These are phyloP conservation scores for Tetragonia tetragonoides DNA, from an alignment of 148 eudicot species.

Conservation along the genomic window DNA sequence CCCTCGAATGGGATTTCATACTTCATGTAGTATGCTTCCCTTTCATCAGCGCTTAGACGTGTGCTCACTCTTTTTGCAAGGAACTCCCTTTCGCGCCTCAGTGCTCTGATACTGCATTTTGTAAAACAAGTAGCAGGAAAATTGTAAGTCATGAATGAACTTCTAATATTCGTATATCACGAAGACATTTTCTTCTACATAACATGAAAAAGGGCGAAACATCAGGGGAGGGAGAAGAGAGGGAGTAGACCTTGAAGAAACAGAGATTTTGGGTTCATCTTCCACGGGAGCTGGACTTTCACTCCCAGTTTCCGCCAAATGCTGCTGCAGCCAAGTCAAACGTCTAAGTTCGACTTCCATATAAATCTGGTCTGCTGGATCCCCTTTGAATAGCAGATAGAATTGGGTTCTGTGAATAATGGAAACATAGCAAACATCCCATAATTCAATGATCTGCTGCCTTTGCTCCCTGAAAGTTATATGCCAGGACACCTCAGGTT, in stretches of 20 bases:
- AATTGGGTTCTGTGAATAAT: slow-evolving; percentile 89
- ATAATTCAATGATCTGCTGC: slow-evolving; percentile 78
- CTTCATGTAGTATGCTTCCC: slow-evolving; percentile 67
- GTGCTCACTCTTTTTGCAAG: slow-evolving; percentile 68
- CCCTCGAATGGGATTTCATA: slow-evolving; percentile 87
- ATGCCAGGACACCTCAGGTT: slow-evolving; percentile 61
- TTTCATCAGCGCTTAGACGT: slow-evolving; percentile 61
- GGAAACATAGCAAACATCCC: slow-evolving; percentile 84
- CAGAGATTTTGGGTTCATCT: slow-evolving; percentile 66
- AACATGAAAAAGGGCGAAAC: neutral
- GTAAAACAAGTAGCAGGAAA: neutral
- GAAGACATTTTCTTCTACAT: neutral
- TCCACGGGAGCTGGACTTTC: slow-evolving; percentile 64
- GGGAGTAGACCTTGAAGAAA: slow-evolving; percentile 65
- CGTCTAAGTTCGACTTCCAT: slow-evolving; percentile 91
- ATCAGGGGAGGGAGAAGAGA: neutral
- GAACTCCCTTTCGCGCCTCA: slow-evolving; percentile 87
- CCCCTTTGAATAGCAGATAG: slow-evolving; percentile 77
- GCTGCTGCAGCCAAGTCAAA: slow-evolving; percentile 78
- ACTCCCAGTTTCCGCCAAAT: slow-evolving; percentile 70
- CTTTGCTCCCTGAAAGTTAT: slow-evolving; percentile 69
- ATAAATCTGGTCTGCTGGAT: slow-evolving; percentile 79
- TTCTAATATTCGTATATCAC: neutral
- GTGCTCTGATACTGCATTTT: slow-evolving; percentile 55
- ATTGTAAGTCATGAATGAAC: neutral